A percentile compares a stretch with the other conserved stretches of the same genome.
These are phyloP conservation scores for Taxillus chinensis DNA, from an alignment of 164 flowering plant species.

Conservation along the genomic window DNA sequence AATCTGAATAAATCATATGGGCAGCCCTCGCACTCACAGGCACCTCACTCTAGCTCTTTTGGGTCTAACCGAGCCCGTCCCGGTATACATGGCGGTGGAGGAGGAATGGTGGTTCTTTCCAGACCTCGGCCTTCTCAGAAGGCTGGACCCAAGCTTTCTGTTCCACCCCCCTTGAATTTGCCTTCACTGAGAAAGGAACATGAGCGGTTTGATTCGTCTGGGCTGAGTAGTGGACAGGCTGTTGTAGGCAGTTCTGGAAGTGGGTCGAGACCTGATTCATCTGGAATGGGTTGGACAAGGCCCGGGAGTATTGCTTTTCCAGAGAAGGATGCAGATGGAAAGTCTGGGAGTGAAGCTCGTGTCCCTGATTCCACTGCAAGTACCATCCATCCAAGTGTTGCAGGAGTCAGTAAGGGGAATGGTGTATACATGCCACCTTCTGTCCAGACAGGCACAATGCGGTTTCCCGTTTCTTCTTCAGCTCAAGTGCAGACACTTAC, in stretches of 20 bases:
- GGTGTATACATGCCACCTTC: slow-evolving; percentile 60
- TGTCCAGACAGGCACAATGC: slow-evolving; percentile 26
- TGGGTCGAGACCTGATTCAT: slow-evolving; percentile 57
- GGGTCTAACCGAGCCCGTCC: slow-evolving; percentile 24
- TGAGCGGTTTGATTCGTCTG: slow-evolving; percentile 61
- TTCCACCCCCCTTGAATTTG: slow-evolving; percentile 98
- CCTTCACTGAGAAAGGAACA: slow-evolving; percentile 89
- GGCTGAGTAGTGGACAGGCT: slow-evolving; percentile 33
- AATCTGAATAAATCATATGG: slow-evolving; percentile 92
- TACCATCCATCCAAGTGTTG: slow-evolving; percentile 10
- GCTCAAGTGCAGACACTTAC: slow-evolving; percentile 7
- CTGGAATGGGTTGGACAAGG: slow-evolving; percentile 85
- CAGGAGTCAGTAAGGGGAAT: slow-evolving; percentile 20
- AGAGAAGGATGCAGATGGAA: slow-evolving; percentile 32
- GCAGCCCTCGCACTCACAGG: slow-evolving; percentile 25
- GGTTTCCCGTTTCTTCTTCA: slow-evolving; percentile 15
- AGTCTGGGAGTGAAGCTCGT: slow-evolving; percentile 1
- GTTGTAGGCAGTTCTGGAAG: slow-evolving; percentile 43
- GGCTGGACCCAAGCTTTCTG: slow-evolving; percentile 67
- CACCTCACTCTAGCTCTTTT: slow-evolving; percentile 14
- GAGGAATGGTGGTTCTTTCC: slow-evolving; percentile 88
- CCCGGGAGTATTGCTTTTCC: slow-evolving; percentile 35
- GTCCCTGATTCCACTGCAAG: slow-evolving; percentile 14
- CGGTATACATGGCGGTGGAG: slow-evolving; percentile 20
- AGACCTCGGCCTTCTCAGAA: slow-evolving; percentile 56